These are phyloP conservation scores for Cercophora sp. DNA, from an alignment of 495 filamentous ascomycete species.

Conservation along the genomic window DNA sequence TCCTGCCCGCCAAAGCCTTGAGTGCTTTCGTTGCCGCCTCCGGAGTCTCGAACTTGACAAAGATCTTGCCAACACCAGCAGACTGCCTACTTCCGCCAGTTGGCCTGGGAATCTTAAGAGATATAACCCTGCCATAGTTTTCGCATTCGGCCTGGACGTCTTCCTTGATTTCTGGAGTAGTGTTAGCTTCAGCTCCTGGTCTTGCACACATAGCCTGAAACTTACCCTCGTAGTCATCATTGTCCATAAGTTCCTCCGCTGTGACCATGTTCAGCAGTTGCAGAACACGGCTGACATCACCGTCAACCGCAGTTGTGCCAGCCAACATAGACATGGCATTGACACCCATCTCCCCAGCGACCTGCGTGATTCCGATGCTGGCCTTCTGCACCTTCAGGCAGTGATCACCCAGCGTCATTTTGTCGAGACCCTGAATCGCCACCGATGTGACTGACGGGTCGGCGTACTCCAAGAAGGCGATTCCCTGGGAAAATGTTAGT, in stretches of 20 bases:
- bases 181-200: constrained; percentile 22
- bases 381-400: constrained; percentile 81
- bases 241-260: constrained; percentile 87
- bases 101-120: constrained; percentile 88
- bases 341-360: constrained; percentile 87
- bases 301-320: constrained; percentile 74
- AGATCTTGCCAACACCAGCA: constrained; percentile 95
- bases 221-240: constrained; percentile 88
- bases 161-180: constrained; percentile 76
- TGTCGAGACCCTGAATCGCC: constrained; percentile 86
- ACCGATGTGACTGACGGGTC: constrained; percentile 75
- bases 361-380: constrained; percentile 89
- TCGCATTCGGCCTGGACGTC: constrained; percentile 88
- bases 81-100: constrained; percentile 73
- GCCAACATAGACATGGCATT: constrained; percentile 99
- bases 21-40: constrained; percentile 82
- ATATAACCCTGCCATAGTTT: constrained; percentile 80
- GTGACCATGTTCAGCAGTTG: constrained; percentile 98
- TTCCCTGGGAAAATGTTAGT: constrained; percentile 56
- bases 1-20: constrained; percentile 80
- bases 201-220: neutral
- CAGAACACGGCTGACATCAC: constrained; percentile 75
- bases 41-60: constrained; percentile 79
- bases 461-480: constrained; percentile 93
- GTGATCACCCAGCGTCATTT: constrained; percentile 85